Evolutionary conservation across 2,329 filamentous ascomycete species (phyloP).

Genomic region (Cladorrhinum sp.): DNA sequence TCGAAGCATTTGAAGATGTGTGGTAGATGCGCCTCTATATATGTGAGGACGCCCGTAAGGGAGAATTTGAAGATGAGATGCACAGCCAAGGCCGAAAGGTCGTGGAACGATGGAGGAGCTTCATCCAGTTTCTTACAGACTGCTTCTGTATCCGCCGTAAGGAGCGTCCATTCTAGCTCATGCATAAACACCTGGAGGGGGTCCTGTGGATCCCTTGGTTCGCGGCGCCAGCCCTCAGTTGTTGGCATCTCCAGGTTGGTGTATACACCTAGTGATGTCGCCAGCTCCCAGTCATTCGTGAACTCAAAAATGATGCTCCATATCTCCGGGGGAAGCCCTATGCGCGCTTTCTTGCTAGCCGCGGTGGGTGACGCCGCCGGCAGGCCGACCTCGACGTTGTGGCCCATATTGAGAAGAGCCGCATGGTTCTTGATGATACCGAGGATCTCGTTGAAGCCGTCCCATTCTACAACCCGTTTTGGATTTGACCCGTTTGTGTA

Average conservation of each 20-base stretch:
- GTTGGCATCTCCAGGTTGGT: slow-evolving; percentile 70
- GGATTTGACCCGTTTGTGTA: slow-evolving; percentile 50
- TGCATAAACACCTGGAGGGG: slow-evolving; percentile 69
- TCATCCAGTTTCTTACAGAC: slow-evolving; percentile 72
- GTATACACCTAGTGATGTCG: slow-evolving; percentile 75
- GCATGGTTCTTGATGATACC: slow-evolving; percentile 74
- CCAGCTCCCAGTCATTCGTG: slow-evolving; percentile 86
- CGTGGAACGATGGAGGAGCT: slow-evolving; percentile 65
- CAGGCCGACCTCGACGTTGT: slow-evolving; percentile 61
- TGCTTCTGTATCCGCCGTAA: slow-evolving; percentile 66
- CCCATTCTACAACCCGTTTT: slow-evolving; percentile 59
- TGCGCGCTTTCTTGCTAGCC: slow-evolving; percentile 33
- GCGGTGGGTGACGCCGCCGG: slow-evolving; percentile 31
- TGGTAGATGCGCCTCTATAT: slow-evolving; percentile 57
- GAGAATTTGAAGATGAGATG: slow-evolving; percentile 91
- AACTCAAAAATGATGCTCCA: slow-evolving; percentile 87
- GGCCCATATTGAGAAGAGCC: slow-evolving; percentile 69
- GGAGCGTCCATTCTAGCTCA: slow-evolving; percentile 79
- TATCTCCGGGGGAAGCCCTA: slow-evolving; percentile 73
- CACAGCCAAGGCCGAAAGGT: slow-evolving; percentile 76
- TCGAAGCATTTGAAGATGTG: slow-evolving; percentile 85
- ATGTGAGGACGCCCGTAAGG: slow-evolving; percentile 73
- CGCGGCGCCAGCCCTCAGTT: slow-evolving; percentile 57
- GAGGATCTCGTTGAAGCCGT: slow-evolving; percentile 67
- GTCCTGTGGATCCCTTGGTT: slow-evolving; percentile 58